Conservation (phyloP, 306 rosid genomes). For the Senna siamea region DNA sequence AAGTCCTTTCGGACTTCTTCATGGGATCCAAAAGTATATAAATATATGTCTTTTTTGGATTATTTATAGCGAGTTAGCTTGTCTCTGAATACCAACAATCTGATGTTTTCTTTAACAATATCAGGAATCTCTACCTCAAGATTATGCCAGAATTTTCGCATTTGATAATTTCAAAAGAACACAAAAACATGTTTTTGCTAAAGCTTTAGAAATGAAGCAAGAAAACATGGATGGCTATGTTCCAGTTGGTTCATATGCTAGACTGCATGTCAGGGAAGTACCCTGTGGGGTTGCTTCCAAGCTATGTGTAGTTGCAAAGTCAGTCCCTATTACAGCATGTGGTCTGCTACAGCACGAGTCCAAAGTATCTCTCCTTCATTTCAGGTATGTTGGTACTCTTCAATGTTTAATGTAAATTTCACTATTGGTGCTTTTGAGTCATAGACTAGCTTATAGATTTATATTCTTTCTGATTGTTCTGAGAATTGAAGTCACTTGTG, state of each 20-base stretch:
- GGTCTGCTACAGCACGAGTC: constrained; percentile 96
- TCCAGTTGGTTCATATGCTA: constrained; percentile 65
- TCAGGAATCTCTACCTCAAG: constrained; percentile 93
- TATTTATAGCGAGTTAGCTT: constrained; percentile 17
- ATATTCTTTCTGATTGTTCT: constrained; percentile 25
- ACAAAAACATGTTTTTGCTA: constrained; percentile 81
- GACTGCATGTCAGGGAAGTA: constrained; percentile 78
- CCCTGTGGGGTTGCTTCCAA: constrained; percentile 66
- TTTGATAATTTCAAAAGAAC: constrained; percentile 72
- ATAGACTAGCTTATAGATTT: not conserved
- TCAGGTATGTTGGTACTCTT: constrained; percentile 60
- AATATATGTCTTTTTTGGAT: constrained; percentile 15
- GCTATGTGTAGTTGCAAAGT: constrained; percentile 47
- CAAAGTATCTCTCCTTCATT: constrained; percentile 93
- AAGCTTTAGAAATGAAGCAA: constrained; percentile 69
- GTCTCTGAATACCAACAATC: constrained; percentile 17
- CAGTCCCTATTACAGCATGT: constrained; percentile 70
- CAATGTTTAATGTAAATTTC: constrained; percentile 22
- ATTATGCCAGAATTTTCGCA: constrained; percentile 82
- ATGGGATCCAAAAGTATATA: constrained; percentile 91
- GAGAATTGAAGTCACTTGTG: constrained; percentile 17
- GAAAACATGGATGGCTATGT: constrained; percentile 62
- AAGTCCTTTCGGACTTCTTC: constrained; percentile 95
- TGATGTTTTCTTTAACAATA: constrained; percentile 34
- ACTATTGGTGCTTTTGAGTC: not conserved